Evolutionary conservation across 2,329 filamentous ascomycete species (phyloP).

Genomic region (Tolypocladium cylindrosporum): DNA sequence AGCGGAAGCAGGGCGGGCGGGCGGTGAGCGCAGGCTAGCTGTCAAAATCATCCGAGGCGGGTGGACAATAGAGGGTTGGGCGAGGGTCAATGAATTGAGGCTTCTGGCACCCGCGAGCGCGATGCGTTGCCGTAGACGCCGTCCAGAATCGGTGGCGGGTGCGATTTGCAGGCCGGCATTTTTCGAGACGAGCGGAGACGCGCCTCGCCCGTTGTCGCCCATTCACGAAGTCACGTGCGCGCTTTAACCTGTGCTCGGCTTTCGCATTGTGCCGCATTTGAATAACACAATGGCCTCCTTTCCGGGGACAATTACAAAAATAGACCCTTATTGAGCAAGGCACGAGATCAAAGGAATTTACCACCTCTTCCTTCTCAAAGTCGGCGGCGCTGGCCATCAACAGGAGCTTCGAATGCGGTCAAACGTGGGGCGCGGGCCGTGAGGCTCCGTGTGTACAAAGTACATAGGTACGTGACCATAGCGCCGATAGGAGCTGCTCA

Average conservation of each 20-base stretch:
- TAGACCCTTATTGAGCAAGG: background rate
- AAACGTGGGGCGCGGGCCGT: background rate
- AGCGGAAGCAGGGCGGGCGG: conserved; percentile 5
- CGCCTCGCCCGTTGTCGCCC: conserved; percentile 1
- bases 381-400: background rate
- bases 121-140: background rate
- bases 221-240: conserved; percentile 15
- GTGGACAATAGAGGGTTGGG: background rate
- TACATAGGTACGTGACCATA: background rate
- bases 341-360: background rate
- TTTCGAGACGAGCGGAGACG: conserved; percentile 7
- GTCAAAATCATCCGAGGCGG: background rate
- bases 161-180: background rate
- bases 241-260: background rate
- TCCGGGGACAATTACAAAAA: background rate
- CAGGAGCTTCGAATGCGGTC: background rate
- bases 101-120: background rate
- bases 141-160: background rate
- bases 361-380: background rate
- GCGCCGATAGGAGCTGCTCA: background rate
- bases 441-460: background rate
- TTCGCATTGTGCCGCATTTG: background rate
- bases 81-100: background rate
- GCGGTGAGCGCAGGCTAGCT: background rate
- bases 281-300: no score